Conservation (phyloP, 352 stramenopile genomes). For the Pythium insidiosum region DNA sequence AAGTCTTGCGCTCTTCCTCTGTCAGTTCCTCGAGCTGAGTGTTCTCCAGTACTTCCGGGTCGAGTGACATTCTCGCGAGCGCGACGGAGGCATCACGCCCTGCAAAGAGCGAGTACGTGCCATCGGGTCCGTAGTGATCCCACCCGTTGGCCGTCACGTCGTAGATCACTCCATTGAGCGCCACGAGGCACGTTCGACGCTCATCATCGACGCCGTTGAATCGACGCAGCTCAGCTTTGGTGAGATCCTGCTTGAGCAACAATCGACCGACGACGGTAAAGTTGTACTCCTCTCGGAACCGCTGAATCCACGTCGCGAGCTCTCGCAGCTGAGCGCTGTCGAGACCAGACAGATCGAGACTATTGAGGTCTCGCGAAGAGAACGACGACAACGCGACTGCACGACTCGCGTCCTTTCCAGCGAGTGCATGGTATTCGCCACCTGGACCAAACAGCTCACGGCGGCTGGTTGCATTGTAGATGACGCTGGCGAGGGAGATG, state of each 20-base stretch:
- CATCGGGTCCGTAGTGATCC: constrained; percentile 88
- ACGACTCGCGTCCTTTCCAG: constrained; percentile 86
- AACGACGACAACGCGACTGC: constrained; percentile 86
- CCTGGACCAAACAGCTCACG: constrained; percentile 85
- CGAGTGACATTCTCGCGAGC: constrained; percentile 93
- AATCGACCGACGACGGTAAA: constrained; percentile 89
- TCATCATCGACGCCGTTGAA: constrained; percentile 63
- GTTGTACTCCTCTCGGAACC: constrained; percentile 80
- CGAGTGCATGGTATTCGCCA: constrained; percentile 83
- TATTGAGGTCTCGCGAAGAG: constrained; percentile 57
- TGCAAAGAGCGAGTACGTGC: constrained; percentile 91
- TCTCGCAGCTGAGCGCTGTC: constrained; percentile 13
- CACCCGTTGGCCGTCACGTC: constrained; percentile 88
- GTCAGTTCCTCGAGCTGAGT: constrained; percentile 73
- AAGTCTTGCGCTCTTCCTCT: constrained; percentile 76
- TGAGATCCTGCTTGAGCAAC: constrained; percentile 41
- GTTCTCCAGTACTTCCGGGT: constrained; percentile 84
- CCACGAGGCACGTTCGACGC: constrained; percentile 85
- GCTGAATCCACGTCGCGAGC: constrained; percentile 74
- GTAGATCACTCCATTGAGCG: constrained; percentile 84
- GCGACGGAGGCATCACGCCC: constrained; percentile 90
- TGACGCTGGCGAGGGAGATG: constrained; percentile 84
- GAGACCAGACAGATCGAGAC: constrained; percentile 38
- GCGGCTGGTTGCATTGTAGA: constrained; percentile 91
- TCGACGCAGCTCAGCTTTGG: constrained; percentile 51